A percentile compares a stretch with the other conserved stretches of the same genome.
Conservation (phyloP, 1,284 basidiomycete genomes). For the Tylopilus sp. region DNA sequence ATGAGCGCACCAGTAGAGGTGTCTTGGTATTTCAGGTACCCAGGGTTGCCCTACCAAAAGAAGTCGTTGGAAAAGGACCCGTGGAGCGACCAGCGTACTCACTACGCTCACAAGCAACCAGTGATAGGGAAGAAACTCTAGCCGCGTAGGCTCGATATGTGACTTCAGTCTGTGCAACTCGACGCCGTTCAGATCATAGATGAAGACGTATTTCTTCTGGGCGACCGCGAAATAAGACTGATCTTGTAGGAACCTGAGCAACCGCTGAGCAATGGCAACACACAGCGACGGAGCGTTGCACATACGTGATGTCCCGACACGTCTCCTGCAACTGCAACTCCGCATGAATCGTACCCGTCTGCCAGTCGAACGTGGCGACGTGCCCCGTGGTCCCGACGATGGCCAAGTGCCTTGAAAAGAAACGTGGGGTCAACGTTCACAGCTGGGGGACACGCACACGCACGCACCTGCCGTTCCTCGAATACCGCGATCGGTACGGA, state of each 20-base stretch:
- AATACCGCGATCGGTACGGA: constrained; percentile 78
- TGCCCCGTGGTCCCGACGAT: constrained; percentile 82
- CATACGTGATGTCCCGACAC: constrained; percentile 83
- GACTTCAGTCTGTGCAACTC: constrained; percentile 83
- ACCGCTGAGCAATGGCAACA: constrained; percentile 8
- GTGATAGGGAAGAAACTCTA: constrained; percentile 95
- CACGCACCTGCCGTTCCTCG: constrained; percentile 81
- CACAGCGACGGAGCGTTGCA: constrained; percentile 9
- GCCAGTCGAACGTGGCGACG: constrained; percentile 95
- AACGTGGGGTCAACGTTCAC: too few relatives aligned
- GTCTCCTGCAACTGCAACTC: constrained; percentile 91
- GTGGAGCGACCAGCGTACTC: constrained; percentile 30
- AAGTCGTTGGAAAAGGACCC: not conserved
- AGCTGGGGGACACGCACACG: not conserved
- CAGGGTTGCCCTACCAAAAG: constrained; percentile 66
- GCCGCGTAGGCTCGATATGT: constrained; percentile 85
- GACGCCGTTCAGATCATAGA: constrained; percentile 92
- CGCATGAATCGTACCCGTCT: constrained; percentile 78
- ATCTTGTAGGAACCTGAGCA: constrained; percentile 80
- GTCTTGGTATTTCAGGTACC: constrained; percentile 95
- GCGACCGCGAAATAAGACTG: constrained; percentile 92
- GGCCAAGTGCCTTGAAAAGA: constrained; percentile 63
- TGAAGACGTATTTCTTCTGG: constrained; percentile 94
- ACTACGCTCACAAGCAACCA: constrained; percentile 87
- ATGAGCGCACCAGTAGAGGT: constrained; percentile 89